Conservation (phyloP, 345 rosid species). For the Citrus sinensis region DVS_A1.0 CM039165.1:38005501-38006000, state of each 20-base stretch:
- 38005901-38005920: constrained; percentile 62
- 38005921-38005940: not conserved
- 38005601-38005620: not conserved
- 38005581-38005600: not conserved
- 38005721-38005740: not conserved
- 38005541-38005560: constrained; percentile 7
- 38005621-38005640: constrained; percentile 3
- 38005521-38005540: constrained; percentile 10
- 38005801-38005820: constrained; percentile 23
- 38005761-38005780: constrained; percentile 1
- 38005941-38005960: not conserved
- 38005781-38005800: not conserved
- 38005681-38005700: not conserved
- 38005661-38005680: not conserved
- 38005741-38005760: not conserved
- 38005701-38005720: not conserved
- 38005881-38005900: constrained; percentile 65
- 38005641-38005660: not conserved
- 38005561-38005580: not conserved
- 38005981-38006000: not conserved
- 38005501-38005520: not conserved
- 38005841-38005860: constrained; percentile 60
- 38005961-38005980: not conserved
- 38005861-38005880: constrained; percentile 68
- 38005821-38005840: constrained; percentile 48